Base-by-base conservation (phyloP, 2,329 filamentous ascomycete genomes). In the Apiospora marii region DNA sequence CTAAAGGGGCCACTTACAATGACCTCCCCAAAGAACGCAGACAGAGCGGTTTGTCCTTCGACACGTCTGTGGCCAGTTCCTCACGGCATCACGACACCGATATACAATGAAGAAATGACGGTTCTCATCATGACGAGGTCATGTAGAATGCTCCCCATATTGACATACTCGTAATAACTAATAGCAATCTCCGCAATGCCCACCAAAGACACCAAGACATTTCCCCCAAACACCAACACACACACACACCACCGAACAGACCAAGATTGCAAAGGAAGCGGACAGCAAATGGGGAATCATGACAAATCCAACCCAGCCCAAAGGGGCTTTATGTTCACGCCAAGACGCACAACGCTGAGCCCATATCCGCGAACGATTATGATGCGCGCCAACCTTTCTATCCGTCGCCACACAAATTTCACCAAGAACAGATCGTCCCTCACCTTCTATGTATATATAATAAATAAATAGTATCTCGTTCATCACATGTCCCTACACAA, bases 261-360 rank as follows among this genome's bases (percentile, higher is more conserved):
- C 58, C 24, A 64, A 41, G 19, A 41, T 41, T 41, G 16, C 58
- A 64, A 14, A 41, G 34, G 58, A 10, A 41, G 30, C 34, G 30
- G 8, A 6, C 19, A 64, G 22, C 58, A 37, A 41, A 64, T n/a
- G 58, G 58, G 58, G 58, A 64, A 64, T 64, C 58, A 64, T 64
- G 19, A 41, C 19, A 41, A 64, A 64, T 22, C 34, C 58, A 41
- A 64, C 58, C 34, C 19, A n/a, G 16, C 27, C 58, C 12, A 37
- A 34, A 16, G 58, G 58, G 58, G 27, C 27, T 19, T 41, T n/a
- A 13, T 34, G 22, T 64, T 64, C 53, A 41, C 58, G n/a, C 34
- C 58, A 64, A 64, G 58, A 64, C 34, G 34, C 30, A 41, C 58
- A 41, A 41, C 34, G 58, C 58, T 64, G 58, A 64, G 30, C 58